These are phyloP conservation scores for Penicillium olsonii DNA, from an alignment of 2,329 filamentous ascomycete species.

Conservation along the genomic window DNA sequence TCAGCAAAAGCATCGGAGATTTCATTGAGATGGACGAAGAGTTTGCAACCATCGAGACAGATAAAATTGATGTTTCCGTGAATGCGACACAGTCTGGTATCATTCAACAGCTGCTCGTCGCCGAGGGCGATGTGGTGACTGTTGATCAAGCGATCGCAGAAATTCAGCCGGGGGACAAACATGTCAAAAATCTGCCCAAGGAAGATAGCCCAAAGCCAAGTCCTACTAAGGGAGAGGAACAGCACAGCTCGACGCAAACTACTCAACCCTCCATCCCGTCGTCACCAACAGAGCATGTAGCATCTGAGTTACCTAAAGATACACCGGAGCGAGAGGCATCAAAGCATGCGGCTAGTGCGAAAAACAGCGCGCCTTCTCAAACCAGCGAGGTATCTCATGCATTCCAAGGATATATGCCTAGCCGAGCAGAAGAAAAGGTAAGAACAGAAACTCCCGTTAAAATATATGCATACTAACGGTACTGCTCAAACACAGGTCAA, in stretches of 20 bases:
- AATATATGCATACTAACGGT: background rate
- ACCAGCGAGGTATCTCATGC: background rate
- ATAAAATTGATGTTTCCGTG: conserved; percentile 95
- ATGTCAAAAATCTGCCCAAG: conserved; percentile 37
- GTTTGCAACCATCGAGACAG: conserved; percentile 93
- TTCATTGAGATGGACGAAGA: conserved; percentile 90
- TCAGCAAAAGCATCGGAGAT: conserved; percentile 84
- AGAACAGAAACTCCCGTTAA: background rate
- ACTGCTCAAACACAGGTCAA: conserved; percentile 65
- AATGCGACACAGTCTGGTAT: conserved; percentile 87
- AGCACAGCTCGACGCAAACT: conserved; percentile 49
- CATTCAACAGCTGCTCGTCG: conserved; percentile 83
- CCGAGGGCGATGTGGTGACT: conserved; percentile 86
- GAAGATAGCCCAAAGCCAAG: too few relatives aligned
- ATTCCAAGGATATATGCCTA: conserved; percentile 50
- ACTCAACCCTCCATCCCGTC: background rate
- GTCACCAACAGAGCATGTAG: background rate
- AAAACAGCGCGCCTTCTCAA: conserved; percentile 28
- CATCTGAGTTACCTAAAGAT: background rate
- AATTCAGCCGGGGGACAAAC: conserved; percentile 68
- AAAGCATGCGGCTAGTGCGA: background rate
- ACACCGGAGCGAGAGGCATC: background rate
- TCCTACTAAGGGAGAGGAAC: background rate
- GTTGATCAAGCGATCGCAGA: conserved; percentile 86
- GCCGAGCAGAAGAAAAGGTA: conserved; percentile 78